Percentiles rank a stretch among this genome's conserved stretches.
Conservation (phyloP, 2,329 filamentous ascomycete species). For the Emergomyces pasteurianus region DNA sequence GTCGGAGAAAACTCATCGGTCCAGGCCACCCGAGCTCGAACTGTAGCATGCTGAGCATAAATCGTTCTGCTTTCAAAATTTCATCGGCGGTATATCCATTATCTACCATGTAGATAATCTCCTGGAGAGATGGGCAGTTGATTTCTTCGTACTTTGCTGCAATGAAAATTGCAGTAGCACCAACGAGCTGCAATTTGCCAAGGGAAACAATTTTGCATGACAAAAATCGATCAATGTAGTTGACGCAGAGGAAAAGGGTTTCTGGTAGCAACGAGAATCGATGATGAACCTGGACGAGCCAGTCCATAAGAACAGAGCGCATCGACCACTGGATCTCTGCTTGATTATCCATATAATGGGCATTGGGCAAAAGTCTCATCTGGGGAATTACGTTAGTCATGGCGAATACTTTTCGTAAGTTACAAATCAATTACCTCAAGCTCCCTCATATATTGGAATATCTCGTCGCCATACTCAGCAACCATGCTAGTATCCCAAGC, state of each 20-base stretch:
- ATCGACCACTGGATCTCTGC: constrained; percentile 99
- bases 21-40: constrained; percentile 98
- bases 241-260: constrained; percentile 87
- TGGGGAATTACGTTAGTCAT: constrained; percentile 26
- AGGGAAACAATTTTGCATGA: constrained; percentile 90
- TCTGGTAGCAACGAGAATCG: constrained; percentile 86
- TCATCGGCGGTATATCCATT: constrained; percentile 79
- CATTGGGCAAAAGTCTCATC: constrained; percentile 71
- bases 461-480: constrained; percentile 89
- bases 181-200: constrained; percentile 88
- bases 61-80: constrained; percentile 91
- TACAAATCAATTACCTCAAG: constrained; percentile 55
- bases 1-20: constrained; percentile 93
- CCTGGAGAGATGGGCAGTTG: constrained; percentile 85
- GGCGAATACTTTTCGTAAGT: not conserved
- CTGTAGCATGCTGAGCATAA: constrained; percentile 93
- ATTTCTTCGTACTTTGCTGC: constrained; percentile 99
- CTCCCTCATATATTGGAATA: constrained; percentile 81
- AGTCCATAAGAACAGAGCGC: constrained; percentile 94
- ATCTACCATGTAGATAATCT: constrained; percentile 98
- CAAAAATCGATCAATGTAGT: constrained; percentile 95
- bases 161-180: constrained; percentile 88
- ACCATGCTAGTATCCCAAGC: constrained; percentile 95
- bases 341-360: constrained; percentile 94
- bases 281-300: constrained; percentile 90